These are phyloP conservation scores for Umbelopsis ramanniana DNA, from an alignment of 192 early-diverging fungal species.

Conservation along the genomic window DNA sequence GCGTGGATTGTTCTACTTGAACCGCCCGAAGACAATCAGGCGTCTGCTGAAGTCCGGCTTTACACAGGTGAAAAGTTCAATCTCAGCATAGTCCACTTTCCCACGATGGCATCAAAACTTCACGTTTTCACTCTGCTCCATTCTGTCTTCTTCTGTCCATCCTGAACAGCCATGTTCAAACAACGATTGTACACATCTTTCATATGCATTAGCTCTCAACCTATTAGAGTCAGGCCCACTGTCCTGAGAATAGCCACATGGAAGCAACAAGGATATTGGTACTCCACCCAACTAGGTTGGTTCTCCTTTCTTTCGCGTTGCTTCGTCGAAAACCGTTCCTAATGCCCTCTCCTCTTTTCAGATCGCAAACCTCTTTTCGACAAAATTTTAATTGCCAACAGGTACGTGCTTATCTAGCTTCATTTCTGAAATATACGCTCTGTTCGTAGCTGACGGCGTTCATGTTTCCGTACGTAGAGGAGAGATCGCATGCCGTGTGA, in stretches of 20 bases:
- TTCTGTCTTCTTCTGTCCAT: not conserved
- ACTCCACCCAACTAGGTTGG: slow-evolving; percentile 51
- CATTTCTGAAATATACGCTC: not conserved
- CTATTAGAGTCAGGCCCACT: slow-evolving; percentile 38
- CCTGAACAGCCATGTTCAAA: not conserved
- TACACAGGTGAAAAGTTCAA: not conserved
- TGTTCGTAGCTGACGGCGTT: not conserved
- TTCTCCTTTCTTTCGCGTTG: slow-evolving; percentile 11
- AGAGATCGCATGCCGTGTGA: slow-evolving; percentile 83
- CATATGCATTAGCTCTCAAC: slow-evolving; percentile 18
- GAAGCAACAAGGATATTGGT: slow-evolving; percentile 46
- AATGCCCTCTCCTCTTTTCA: slow-evolving; percentile 25
- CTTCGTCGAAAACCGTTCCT: not conserved
- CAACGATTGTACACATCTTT: slow-evolving; percentile 13
- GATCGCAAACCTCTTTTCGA: slow-evolving; percentile 83
- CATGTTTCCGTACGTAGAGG: slow-evolving; percentile 49
- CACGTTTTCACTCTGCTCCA: not conserved
- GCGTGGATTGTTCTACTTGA: no score
- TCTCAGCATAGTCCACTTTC: slow-evolving; percentile 16
- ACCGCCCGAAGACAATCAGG: no score
- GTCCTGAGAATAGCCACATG: slow-evolving; percentile 40
- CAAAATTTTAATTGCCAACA: slow-evolving; percentile 97
- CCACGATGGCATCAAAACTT: slow-evolving; percentile 6
- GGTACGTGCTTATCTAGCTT: slow-evolving; percentile 46
- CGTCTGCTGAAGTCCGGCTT: not conserved